A percentile compares a stretch with the other conserved stretches of the same genome.
These are phyloP conservation scores for Ophiostoma triangulosporum DNA, from an alignment of 2,329 filamentous ascomycete genomes.

Conservation along the genomic window DNA sequence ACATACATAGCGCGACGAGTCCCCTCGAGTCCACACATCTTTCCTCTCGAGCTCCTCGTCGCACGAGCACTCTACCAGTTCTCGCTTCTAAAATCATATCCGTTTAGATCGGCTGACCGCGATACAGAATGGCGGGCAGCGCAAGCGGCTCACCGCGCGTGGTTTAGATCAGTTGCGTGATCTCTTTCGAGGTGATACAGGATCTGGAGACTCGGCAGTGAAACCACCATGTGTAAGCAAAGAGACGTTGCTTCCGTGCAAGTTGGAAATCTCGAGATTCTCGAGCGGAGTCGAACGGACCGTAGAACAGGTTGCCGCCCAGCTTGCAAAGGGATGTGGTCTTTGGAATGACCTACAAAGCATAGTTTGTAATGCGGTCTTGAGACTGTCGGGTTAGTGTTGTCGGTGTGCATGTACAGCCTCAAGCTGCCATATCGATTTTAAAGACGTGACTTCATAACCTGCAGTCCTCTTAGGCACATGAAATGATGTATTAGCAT, in stretches of 20 bases:
- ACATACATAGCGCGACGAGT: no score
- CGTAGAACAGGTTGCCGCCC: constrained; percentile 61
- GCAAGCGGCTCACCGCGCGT: constrained; percentile 31
- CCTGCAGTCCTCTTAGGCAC: constrained; percentile 58
- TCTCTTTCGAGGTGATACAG: constrained; percentile 62
- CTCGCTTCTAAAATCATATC: no score
- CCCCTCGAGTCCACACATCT: no score
- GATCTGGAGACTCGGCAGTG: constrained; percentile 52
- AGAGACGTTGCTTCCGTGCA: constrained; percentile 68
- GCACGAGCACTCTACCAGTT: no score
- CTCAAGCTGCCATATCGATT: constrained; percentile 45
- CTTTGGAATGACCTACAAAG: constrained; percentile 60
- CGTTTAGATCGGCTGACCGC: constrained; percentile 76
- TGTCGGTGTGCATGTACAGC: neutral
- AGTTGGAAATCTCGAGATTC: constrained; percentile 65
- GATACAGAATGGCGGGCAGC: constrained; percentile 63
- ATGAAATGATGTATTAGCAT: constrained; percentile 57
- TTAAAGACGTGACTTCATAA: constrained; percentile 70
- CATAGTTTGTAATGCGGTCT: constrained; percentile 63
- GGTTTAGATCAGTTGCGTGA: constrained; percentile 39
- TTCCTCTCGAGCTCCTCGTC: no score
- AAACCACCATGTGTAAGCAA: constrained; percentile 50
- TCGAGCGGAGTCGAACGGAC: constrained; percentile 49
- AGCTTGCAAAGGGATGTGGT: constrained; percentile 61
- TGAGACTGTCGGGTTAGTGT: constrained; percentile 42